A percentile compares a stretch with the other conserved stretches of the same genome.
phyloP scores from a whole-genome alignment of 106 monocot genomes.

The Agapanthus africanus region DNA sequence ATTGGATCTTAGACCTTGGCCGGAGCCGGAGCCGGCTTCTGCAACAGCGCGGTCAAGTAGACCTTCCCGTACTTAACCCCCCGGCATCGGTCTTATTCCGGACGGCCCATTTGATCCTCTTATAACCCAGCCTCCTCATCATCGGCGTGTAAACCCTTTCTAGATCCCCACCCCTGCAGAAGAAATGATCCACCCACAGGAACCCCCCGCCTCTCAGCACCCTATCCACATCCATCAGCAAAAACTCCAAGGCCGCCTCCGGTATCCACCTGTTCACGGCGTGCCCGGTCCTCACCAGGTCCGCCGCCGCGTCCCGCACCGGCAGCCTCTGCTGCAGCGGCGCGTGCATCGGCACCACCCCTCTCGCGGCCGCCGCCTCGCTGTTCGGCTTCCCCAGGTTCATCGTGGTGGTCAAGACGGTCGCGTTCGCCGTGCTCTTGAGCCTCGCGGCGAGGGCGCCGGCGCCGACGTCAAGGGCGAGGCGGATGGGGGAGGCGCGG shows the following conservation, averaged over 20 bases:
- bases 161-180: constrained; percentile 45
- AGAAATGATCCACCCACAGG: constrained; percentile 93
- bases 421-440: constrained; percentile 37
- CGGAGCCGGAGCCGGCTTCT: constrained; percentile 48
- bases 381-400: constrained; percentile 62
- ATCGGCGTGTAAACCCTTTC: constrained; percentile 30
- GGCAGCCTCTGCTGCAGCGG: constrained; percentile 94
- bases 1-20: too few relatives aligned
- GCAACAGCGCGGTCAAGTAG: constrained; percentile 84
- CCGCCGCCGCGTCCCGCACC: constrained; percentile 53
- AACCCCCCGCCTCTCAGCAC: constrained; percentile 67
- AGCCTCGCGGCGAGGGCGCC: constrained; percentile 61
- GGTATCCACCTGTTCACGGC: constrained; percentile 99
- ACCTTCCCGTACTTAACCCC: constrained; percentile 56
- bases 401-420: constrained; percentile 73
- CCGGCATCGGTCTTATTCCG: constrained; percentile 61
- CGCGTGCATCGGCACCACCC: constrained; percentile 66
- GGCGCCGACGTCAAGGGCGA: constrained; percentile 64
- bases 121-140: constrained; percentile 56
- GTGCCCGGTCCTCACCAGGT: constrained; percentile 78
- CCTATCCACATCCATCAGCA: constrained; percentile 73
- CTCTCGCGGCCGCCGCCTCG: constrained; percentile 64
- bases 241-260: constrained; percentile 53
- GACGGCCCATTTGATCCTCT: constrained; percentile 75
- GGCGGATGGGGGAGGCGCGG: constrained; percentile 24